A percentile compares a stretch with the other conserved stretches of the same genome.
Conservation (phyloP, 1,139 yeast species). For the Pichia sp. region DNA sequence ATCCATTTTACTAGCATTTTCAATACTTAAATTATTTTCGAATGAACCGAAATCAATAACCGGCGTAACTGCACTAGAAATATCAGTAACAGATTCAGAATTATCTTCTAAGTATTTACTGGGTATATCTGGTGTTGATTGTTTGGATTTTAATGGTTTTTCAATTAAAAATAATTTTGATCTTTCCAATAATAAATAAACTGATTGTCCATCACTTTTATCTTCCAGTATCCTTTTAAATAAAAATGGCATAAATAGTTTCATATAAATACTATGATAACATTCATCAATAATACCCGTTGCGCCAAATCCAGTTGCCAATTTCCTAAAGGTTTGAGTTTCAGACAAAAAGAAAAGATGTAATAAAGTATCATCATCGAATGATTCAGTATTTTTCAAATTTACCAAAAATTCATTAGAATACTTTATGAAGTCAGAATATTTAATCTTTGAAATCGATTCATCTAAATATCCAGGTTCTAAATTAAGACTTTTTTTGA, state of each 20-base stretch:
- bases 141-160: slow-evolving; percentile 3
- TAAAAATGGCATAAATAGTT: slow-evolving; percentile 34
- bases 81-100: neutral
- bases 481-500: slow-evolving; percentile 42
- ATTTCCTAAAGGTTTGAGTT: slow-evolving; percentile 57
- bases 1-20: no score
- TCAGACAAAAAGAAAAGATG: slow-evolving; percentile 44
- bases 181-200: neutral
- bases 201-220: neutral
- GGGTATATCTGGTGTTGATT: slow-evolving; percentile 3
- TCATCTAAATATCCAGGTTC: slow-evolving; percentile 49
- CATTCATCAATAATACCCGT: slow-evolving; percentile 76
- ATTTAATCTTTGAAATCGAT: slow-evolving; percentile 42
- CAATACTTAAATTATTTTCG: no score
- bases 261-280: slow-evolving; percentile 55
- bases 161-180: slow-evolving; percentile 5
- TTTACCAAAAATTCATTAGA: slow-evolving; percentile 34
- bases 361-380: slow-evolving; percentile 32
- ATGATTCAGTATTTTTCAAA: slow-evolving; percentile 20
- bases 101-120: neutral
- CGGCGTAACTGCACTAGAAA: neutral
- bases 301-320: slow-evolving; percentile 79
- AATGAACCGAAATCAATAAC: no score
- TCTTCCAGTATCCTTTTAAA: slow-evolving; percentile 10
- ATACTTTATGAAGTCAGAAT: slow-evolving; percentile 40